phyloP scores from a whole-genome alignment of 148 eudicot species.

The Chenopodium album region DNA sequence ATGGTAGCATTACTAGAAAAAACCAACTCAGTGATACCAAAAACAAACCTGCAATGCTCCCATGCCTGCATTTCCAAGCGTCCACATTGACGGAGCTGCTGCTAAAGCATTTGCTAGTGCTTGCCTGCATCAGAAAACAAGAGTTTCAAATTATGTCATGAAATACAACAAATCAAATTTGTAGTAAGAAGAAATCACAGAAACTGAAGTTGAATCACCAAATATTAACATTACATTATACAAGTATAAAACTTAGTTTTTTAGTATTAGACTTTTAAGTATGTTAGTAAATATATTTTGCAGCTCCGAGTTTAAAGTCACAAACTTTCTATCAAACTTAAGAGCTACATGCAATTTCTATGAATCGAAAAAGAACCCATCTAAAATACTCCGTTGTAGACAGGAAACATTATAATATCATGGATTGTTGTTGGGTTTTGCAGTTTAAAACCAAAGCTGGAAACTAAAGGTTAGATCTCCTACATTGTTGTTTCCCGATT shows the following conservation, averaged over 20 bases:
- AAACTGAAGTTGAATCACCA: background rate
- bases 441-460: background rate
- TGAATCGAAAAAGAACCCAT: background rate
- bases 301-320: background rate
- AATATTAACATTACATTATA: background rate
- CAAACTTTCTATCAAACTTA: background rate
- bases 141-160: background rate
- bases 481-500: background rate
- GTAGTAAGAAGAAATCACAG: background rate
- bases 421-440: too few species aligned
- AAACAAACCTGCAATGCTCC: constrained; percentile 88
- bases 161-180: background rate
- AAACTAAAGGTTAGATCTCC: background rate
- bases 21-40: background rate
- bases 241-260: background rate
- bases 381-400: too few species aligned
- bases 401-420: too few species aligned
- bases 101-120: constrained; percentile 96
- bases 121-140: constrained; percentile 41
- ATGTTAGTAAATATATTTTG: background rate
- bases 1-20: background rate
- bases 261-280: too few species aligned
- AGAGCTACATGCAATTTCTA: background rate
- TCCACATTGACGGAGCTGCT: constrained; percentile 97
- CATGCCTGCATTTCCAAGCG: constrained; percentile 99